Evolutionary conservation across 768 basidiomycete genomes (phyloP).

Genomic region (Amanita phalloides): DNA sequence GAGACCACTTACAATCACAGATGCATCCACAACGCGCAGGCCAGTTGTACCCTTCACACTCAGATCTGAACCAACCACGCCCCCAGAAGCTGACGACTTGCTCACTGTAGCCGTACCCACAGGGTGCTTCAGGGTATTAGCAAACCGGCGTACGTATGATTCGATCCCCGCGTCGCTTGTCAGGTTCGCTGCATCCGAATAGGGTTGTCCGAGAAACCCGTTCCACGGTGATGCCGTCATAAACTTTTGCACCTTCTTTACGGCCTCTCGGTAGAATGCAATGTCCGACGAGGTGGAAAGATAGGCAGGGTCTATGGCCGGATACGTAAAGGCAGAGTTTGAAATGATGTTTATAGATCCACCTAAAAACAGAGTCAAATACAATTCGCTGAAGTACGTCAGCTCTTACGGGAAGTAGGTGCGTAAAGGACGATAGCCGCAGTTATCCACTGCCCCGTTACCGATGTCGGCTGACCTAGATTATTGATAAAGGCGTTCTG

Average conservation of each 20-base stretch:
- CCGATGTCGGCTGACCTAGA: conserved; percentile 8
- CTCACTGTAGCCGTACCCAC: conserved; percentile 25
- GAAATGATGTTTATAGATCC: conserved; percentile 29
- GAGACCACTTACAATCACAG: conserved; percentile 19
- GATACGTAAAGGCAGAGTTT: conserved; percentile 32
- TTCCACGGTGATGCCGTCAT: conserved; percentile 15
- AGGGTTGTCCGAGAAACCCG: conserved; percentile 15
- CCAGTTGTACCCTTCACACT: conserved; percentile 23
- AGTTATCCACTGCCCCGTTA: conserved; percentile 21
- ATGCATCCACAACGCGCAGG: conserved; percentile 31
- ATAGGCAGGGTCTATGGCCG: conserved; percentile 40
- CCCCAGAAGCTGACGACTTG: conserved; percentile 13
- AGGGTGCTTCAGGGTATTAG: conserved; percentile 18
- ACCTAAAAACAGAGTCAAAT: conserved; percentile 13
- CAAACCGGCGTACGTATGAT: conserved; percentile 12
- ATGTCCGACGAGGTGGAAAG: conserved; percentile 22
- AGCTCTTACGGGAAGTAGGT: conserved; percentile 23
- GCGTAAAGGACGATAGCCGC: conserved; percentile 17
- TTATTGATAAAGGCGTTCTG: not conserved
- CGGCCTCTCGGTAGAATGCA: conserved; percentile 14
- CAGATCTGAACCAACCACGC: conserved; percentile 28
- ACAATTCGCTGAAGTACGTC: not conserved
- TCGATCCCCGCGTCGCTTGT: conserved; percentile 18
- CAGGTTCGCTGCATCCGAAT: conserved; percentile 11
- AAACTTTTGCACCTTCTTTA: conserved; percentile 16